Percentiles rank a stretch among this genome's conserved stretches.
phyloP scores from a whole-genome alignment of 2,329 filamentous ascomycete species.

The Aspergillus novofumigatus region DNA sequence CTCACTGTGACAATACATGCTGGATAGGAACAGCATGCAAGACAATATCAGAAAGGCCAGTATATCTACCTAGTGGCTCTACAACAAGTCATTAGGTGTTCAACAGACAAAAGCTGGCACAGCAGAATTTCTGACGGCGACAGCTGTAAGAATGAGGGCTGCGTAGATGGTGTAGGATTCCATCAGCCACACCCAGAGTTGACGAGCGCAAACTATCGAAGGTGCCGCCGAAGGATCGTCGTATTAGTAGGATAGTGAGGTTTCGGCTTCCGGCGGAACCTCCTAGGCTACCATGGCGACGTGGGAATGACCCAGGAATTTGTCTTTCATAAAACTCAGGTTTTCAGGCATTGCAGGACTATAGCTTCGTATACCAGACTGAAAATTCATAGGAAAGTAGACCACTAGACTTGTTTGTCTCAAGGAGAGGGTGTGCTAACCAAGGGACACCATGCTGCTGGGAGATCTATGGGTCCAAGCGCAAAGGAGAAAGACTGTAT shows the following conservation, averaged over 20 bases:
- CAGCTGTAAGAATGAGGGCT: neutral
- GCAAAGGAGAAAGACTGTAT: constrained; percentile 35
- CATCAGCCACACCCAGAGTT: neutral
- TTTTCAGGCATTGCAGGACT: neutral
- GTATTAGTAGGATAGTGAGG: constrained; percentile 53
- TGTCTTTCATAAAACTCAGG: neutral
- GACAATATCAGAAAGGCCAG: neutral
- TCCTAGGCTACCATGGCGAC: constrained; percentile 12
- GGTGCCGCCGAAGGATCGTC: constrained; percentile 52
- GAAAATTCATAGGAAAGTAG: neutral
- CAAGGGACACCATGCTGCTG: constrained; percentile 29
- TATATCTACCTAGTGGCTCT: neutral
- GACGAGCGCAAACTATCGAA: constrained; percentile 17
- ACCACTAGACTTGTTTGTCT: constrained; percentile 33
- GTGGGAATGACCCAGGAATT: neutral
- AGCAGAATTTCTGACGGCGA: neutral
- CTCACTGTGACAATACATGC: neutral
- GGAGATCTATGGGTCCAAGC: constrained; percentile 36
- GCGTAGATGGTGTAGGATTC: neutral
- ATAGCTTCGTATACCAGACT: neutral
- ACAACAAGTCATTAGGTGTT: neutral
- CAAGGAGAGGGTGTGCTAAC: constrained; percentile 17
- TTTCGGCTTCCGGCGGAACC: constrained; percentile 48
- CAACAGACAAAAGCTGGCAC: neutral
- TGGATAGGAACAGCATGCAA: neutral